These are phyloP conservation scores for Chytriomyces hyalinus DNA, from an alignment of 192 early-diverging fungal species.

Conservation along the genomic window DNA sequence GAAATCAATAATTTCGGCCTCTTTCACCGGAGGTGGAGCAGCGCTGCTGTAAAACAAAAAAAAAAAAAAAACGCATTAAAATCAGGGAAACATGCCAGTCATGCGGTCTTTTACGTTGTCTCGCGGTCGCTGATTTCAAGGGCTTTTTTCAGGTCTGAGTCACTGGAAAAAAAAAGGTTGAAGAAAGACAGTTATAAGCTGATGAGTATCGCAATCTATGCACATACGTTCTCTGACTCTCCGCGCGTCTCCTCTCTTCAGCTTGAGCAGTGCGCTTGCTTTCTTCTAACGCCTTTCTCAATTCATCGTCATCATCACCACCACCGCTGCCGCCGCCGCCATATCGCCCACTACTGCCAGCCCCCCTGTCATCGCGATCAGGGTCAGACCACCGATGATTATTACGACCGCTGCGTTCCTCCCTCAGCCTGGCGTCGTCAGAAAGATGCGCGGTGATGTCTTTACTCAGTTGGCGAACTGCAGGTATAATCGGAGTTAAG, in stretches of 20 bases:
- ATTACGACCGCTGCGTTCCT: slow-evolving; percentile 68
- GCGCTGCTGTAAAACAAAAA: slow-evolving; percentile 30
- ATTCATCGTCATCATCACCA: slow-evolving; percentile 79
- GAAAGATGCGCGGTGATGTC: slow-evolving; percentile 81
- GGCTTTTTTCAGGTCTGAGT: slow-evolving; percentile 51
- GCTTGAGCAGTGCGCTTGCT: slow-evolving; percentile 71
- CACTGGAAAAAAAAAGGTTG: not conserved
- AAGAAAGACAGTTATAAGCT: too few species aligned
- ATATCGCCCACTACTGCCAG: slow-evolving; percentile 8
- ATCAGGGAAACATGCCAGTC: not conserved
- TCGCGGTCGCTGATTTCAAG: slow-evolving; percentile 55
- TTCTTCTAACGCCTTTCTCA: slow-evolving; percentile 82
- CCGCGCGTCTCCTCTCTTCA: slow-evolving; percentile 55
- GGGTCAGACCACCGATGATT: slow-evolving; percentile 42
- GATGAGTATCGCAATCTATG: not conserved
- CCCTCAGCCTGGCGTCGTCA: slow-evolving; percentile 78
- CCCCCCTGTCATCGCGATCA: slow-evolving; percentile 68
- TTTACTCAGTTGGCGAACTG: slow-evolving; percentile 92
- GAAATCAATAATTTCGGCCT: slow-evolving; percentile 55
- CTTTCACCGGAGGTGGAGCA: slow-evolving; percentile 24
- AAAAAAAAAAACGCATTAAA: not conserved
- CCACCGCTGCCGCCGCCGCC: slow-evolving; percentile 37
- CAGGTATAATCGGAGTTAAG: not conserved
- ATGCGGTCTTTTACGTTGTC: slow-evolving; percentile 26
- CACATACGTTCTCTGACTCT: slow-evolving; percentile 28